Evolutionary conservation across 164 flowering plant species (phyloP).

Genomic region (Brasenia schreberi): DNA sequence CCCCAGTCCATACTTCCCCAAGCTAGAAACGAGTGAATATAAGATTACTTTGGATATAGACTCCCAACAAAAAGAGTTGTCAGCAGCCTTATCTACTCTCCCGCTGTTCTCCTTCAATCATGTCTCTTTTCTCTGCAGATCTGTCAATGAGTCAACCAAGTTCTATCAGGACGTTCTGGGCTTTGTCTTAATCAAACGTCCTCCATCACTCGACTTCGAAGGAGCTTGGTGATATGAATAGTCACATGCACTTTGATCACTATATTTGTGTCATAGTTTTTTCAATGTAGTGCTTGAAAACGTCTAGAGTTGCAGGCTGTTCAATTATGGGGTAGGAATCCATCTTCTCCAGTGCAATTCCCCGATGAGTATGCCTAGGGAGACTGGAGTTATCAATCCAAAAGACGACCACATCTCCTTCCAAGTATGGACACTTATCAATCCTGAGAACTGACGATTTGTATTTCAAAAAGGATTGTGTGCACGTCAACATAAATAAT

Average conservation of each 20-base stretch:
- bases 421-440: conserved; percentile 20
- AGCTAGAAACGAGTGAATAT: background rate
- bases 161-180: conserved; percentile 56
- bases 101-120: conserved; percentile 56
- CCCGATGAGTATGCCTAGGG: conserved; percentile 4
- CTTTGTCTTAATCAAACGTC: conserved; percentile 55
- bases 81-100: conserved; percentile 9
- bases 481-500: no score
- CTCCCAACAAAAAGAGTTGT: background rate
- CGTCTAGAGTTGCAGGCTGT: conserved; percentile 28
- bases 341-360: conserved; percentile 47
- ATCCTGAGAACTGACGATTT: no score
- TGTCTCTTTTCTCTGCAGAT: conserved; percentile 38
- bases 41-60: background rate
- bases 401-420: conserved; percentile 75
- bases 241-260: no score
- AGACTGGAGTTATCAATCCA: conserved; percentile 42
- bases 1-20: background rate
- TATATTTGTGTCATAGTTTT: no score
- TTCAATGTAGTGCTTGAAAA: no score
- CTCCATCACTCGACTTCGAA: conserved; percentile 50
- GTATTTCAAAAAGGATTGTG: no score
- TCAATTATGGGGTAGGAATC: conserved; percentile 59
- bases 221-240: conserved; percentile 47
- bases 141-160: conserved; percentile 20